These are phyloP conservation scores for Dryas integrifolia DNA, from an alignment of 331 rosid genomes.

Conservation along the genomic window DNA sequence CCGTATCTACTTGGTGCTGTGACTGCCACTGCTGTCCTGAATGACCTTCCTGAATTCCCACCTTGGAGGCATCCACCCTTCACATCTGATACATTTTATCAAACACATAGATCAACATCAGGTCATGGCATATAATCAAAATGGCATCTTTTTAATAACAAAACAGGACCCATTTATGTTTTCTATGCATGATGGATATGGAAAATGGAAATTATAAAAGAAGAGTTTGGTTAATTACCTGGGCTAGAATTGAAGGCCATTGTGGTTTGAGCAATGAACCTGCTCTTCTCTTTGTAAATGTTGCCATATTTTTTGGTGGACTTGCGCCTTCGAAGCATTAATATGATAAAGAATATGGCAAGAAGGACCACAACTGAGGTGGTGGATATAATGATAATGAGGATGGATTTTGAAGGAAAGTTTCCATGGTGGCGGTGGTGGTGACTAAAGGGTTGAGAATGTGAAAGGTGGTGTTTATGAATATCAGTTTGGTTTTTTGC, in stretches of 20 bases:
- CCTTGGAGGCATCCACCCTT: conserved; percentile 78
- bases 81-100: conserved; percentile 53
- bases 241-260: conserved; percentile 61
- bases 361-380: conserved; percentile 38
- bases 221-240: conserved; percentile 42
- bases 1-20: conserved; percentile 27
- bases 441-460: conserved; percentile 33
- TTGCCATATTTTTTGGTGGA: conserved; percentile 35
- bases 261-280: conserved; percentile 52
- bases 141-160: too few species aligned
- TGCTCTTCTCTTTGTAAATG: conserved; percentile 36
- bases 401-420: conserved; percentile 52
- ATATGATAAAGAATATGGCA: conserved; percentile 43
- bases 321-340: conserved; percentile 58
- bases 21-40: conserved; percentile 1
- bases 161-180: too few species aligned
- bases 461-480: conserved; percentile 30
- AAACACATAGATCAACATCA: conserved; percentile 1
- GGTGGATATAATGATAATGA: conserved; percentile 43
- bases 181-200: not conserved
- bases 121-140: too few species aligned
- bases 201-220: not conserved
- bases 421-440: conserved; percentile 31
- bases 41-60: conserved; percentile 47
- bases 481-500: conserved; percentile 28